Percentiles rank a stretch among this genome's conserved stretches.
phyloP scores from a whole-genome alignment of 768 basidiomycete genomes.

The Lactifluus subvellereus region DNA sequence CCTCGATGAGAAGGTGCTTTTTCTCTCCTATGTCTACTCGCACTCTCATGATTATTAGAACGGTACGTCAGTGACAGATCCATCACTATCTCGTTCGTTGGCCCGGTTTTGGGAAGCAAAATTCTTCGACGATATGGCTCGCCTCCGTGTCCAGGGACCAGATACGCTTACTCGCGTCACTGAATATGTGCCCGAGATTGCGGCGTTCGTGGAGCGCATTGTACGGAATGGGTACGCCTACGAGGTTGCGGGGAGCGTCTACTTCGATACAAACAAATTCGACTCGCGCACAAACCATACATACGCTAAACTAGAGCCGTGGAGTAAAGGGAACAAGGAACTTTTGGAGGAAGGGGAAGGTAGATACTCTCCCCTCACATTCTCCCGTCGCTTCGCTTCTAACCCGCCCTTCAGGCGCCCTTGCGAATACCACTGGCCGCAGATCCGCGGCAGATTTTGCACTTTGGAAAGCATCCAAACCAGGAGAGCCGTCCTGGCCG shows the following conservation, averaged over 20 bases:
- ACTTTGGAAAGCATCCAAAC: slow-evolving; percentile 94
- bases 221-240: slow-evolving; percentile 82
- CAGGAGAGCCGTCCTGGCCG: slow-evolving; percentile 94
- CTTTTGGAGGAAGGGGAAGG: slow-evolving; percentile 92
- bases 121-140: slow-evolving; percentile 89
- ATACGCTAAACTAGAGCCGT: slow-evolving; percentile 94
- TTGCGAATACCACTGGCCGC: slow-evolving; percentile 54
- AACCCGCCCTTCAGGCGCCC: slow-evolving; percentile 40
- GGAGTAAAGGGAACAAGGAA: slow-evolving; percentile 91
- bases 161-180: slow-evolving; percentile 93
- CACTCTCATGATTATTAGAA: slow-evolving; percentile 41
- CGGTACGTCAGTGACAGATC: slow-evolving; percentile 78
- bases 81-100: slow-evolving; percentile 72
- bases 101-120: slow-evolving; percentile 84
- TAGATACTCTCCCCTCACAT: slow-evolving; percentile 25
- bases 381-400: not conserved
- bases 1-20: slow-evolving; percentile 67
- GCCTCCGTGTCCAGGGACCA: slow-evolving; percentile 80
- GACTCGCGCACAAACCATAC: slow-evolving; percentile 69
- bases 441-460: slow-evolving; percentile 92
- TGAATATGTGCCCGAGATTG: slow-evolving; percentile 95
- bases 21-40: not conserved
- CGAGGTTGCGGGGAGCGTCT: slow-evolving; percentile 74
- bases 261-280: slow-evolving; percentile 84
- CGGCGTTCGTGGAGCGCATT: slow-evolving; percentile 80